These are phyloP conservation scores for Arctium lappa DNA, from an alignment of 129 eudicot species.

Conservation along the genomic window DNA sequence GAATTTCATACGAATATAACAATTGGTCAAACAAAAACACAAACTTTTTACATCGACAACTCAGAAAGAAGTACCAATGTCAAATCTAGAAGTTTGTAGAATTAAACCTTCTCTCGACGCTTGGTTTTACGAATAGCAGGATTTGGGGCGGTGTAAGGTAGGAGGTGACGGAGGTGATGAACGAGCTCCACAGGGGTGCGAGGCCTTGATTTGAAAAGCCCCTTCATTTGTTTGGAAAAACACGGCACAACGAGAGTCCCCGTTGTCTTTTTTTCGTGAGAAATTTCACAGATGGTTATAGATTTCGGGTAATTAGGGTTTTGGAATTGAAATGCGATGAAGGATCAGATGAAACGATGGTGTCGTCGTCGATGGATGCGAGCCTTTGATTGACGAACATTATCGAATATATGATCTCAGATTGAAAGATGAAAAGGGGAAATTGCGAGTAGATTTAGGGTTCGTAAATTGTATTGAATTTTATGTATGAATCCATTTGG, in stretches of 20 bases:
- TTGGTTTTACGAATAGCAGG: conserved; percentile 23
- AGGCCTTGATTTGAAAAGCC: conserved; percentile 49
- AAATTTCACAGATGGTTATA: background rate
- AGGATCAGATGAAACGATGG: background rate
- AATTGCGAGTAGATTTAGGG: conserved; percentile 20
- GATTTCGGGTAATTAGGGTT: conserved; percentile 25
- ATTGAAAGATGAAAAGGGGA: background rate
- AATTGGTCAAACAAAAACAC: conserved; percentile 1
- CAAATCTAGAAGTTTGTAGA: background rate
- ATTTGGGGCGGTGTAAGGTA: conserved; percentile 28
- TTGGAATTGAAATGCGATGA: conserved; percentile 1
- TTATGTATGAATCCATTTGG: background rate
- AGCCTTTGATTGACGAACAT: background rate
- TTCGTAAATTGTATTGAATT: conserved; percentile 18
- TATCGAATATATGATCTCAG: background rate
- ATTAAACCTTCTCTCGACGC: conserved; percentile 33
- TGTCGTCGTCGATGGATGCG: background rate
- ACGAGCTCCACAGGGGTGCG: conserved; percentile 48
- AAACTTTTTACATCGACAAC: background rate
- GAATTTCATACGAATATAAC: background rate
- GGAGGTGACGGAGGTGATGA: conserved; percentile 31
- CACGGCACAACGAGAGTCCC: conserved; percentile 27
- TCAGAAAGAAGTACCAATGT: background rate
- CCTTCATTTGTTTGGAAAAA: conserved; percentile 32
- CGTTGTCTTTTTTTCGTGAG: background rate